Percentiles rank a stretch among this genome's conserved stretches.
These are phyloP conservation scores for Ophiocordyceps camponoti-saundersi DNA, from an alignment of 2,329 filamentous ascomycete genomes.

Conservation along the genomic window DNA sequence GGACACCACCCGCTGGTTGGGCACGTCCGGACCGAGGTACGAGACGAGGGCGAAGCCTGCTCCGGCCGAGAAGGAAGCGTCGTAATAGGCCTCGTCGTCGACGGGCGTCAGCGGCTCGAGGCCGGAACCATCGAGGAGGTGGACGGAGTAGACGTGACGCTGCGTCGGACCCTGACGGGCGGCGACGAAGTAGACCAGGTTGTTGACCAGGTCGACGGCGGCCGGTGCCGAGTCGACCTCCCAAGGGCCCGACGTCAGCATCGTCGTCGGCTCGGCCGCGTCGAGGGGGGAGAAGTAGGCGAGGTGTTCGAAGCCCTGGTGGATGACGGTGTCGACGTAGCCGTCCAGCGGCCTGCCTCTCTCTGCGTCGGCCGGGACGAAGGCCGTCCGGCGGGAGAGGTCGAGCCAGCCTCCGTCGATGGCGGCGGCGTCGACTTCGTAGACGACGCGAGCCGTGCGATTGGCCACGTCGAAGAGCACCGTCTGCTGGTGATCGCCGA, in stretches of 20 bases:
- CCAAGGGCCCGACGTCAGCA: conserved; percentile 82
- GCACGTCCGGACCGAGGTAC: conserved; percentile 71
- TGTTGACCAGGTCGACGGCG: conserved; percentile 67
- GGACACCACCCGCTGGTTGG: conserved; percentile 79
- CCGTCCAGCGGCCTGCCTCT: conserved; percentile 69
- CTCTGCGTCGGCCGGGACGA: conserved; percentile 64
- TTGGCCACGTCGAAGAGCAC: conserved; percentile 65
- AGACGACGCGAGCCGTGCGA: conserved; percentile 60
- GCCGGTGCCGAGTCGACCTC: conserved; percentile 79
- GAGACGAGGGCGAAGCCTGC: conserved; percentile 71
- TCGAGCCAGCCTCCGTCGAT: conserved; percentile 98
- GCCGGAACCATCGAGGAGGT: conserved; percentile 54
- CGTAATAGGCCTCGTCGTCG: conserved; percentile 59
- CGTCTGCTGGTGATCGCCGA: conserved; percentile 80
- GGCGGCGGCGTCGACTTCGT: conserved; percentile 60
- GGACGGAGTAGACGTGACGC: conserved; percentile 81
- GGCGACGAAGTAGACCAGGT: conserved; percentile 78
- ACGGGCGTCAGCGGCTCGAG: conserved; percentile 60
- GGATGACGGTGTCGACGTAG: conserved; percentile 80
- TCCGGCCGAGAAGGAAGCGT: conserved; percentile 66
- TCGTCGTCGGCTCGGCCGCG: conserved; percentile 51
- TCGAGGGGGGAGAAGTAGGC: conserved; percentile 87
- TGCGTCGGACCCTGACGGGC: conserved; percentile 81
- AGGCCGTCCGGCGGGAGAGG: conserved; percentile 71
- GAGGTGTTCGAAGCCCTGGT: conserved; percentile 77